Evolutionary conservation across 768 basidiomycete species (phyloP), one percentile per base, ranked within the genome.

Genomic region (Strobilomyces dryophilus): DNA sequence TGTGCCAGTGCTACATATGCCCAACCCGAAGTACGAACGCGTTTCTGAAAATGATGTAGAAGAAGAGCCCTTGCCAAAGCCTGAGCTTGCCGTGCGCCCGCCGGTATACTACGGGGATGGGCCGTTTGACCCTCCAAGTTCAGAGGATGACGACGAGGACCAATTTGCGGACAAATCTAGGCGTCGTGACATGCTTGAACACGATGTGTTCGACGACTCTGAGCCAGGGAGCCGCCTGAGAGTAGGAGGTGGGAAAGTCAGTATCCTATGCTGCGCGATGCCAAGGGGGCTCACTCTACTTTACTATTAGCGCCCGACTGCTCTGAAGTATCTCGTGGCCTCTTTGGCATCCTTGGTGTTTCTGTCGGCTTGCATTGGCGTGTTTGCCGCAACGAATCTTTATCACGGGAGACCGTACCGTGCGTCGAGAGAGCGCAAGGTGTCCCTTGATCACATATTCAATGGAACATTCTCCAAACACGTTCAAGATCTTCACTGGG

Each of bases 401-500:
- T 97, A 92, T 72, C 76, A 77, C 24, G 81, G 85, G 18, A 71
- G 77, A 51, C 62, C 77, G 8, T 79, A 78, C 66, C 74, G 70
- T 61, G 61, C 74, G 6, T 75, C 76, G 26, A 88, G 90, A 2
- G 76, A 68, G 34, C 75, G 75, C 53, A 88, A 81, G 59, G 76
- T 98, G 29, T 87, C 86, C 5, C 83, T 98, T 79, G 92, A 98
- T 64, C 87, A 94, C 66, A 69, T 97, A 47, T 93, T 92, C 74
- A 95, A 97, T 65, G 92, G 92, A 4, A 98, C 95, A 2, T 98
- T 98, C 64, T 55, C 32, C 15, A 69, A 76, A 2, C 64, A 76
- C 4, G 60, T 65, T 2, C 74, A 76, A 45, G 61, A 61, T 20
- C 66, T 99, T 32, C 76, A 83, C 41, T 99, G 97, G 97, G 86